phyloP scores from a whole-genome alignment of 495 filamentous ascomycete genomes.

The Penicillium steckii region DNA sequence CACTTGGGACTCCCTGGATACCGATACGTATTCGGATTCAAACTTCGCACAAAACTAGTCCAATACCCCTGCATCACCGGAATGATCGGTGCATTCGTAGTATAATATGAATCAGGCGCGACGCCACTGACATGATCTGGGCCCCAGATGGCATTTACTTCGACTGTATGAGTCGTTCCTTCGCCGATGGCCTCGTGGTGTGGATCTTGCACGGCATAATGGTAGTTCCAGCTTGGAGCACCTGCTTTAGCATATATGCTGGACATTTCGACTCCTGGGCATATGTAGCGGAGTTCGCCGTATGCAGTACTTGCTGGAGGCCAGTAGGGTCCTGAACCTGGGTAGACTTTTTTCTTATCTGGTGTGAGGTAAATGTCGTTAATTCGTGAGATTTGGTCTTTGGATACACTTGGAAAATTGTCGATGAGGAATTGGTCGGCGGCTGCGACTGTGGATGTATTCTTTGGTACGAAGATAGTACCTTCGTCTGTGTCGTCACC shows the following conservation, averaged over 20 bases:
- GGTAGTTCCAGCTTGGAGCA: conserved; percentile 58
- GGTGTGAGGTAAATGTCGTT: conserved; percentile 56
- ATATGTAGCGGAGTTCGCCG: conserved; percentile 74
- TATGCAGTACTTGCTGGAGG: conserved; percentile 60
- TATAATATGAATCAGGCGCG: conserved; percentile 54
- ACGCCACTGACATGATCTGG: conserved; percentile 38
- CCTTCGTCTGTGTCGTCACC: conserved; percentile 74
- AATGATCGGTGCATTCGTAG: conserved; percentile 49
- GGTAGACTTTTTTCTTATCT: conserved; percentile 40
- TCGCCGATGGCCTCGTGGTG: conserved; percentile 44
- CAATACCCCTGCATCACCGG: conserved; percentile 65
- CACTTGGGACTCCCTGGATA: conserved; percentile 45
- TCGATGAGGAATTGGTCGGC: conserved; percentile 55
- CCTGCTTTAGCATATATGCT: conserved; percentile 38
- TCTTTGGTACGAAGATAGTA: conserved; percentile 57
- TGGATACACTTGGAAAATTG: conserved; percentile 61
- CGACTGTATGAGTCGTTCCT: conserved; percentile 63
- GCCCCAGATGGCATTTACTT: conserved; percentile 62
- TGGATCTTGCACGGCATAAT: conserved; percentile 62
- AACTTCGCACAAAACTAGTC: conserved; percentile 64
- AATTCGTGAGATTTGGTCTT: conserved; percentile 52
- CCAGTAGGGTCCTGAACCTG: conserved; percentile 52
- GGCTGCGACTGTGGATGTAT: conserved; percentile 43
- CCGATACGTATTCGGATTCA: conserved; percentile 61
- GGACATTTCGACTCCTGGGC: conserved; percentile 60